Conservation (phyloP, 805 yeast genomes). For the Saturnispora galanensis region DNA sequence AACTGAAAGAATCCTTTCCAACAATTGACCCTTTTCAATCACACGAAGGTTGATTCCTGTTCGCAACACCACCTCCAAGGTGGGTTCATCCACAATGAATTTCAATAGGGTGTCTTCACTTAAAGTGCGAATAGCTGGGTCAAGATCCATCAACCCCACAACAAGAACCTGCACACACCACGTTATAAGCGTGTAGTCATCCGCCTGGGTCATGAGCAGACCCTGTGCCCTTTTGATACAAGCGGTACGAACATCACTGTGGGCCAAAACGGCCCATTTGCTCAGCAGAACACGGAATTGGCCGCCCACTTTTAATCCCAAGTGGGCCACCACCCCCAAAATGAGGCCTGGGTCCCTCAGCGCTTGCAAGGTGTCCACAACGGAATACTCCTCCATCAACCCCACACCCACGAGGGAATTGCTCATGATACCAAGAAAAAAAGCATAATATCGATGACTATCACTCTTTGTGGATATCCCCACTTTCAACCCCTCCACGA, state of each 20-base stretch:
- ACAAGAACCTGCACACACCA: no score
- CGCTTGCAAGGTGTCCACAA: slow-evolving; percentile 72
- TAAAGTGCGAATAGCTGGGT: no score
- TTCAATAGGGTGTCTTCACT: no score
- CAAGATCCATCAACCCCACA: no score
- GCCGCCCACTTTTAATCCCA: neutral
- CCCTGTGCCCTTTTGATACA: no score
- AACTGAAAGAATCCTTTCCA: neutral
- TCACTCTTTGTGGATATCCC: no score
- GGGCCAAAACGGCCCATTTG: neutral
- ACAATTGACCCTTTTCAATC: neutral
- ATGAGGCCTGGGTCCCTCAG: slow-evolving; percentile 34
- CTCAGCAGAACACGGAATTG: neutral
- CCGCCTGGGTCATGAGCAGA: no score
- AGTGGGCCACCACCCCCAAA: neutral
- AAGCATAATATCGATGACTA: no score
- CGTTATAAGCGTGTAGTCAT: neutral
- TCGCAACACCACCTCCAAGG: no score
- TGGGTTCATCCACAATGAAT: no score
- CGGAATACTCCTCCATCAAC: slow-evolving; percentile 71
- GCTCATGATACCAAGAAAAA: slow-evolving; percentile 61
- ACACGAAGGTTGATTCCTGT: no score
- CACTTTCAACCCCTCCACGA: neutral
- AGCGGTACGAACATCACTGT: neutral
- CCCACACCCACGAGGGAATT: slow-evolving; percentile 50